Conservation (phyloP, 352 stramenopile species). For the Phytophthora fragariaefolia region DNA sequence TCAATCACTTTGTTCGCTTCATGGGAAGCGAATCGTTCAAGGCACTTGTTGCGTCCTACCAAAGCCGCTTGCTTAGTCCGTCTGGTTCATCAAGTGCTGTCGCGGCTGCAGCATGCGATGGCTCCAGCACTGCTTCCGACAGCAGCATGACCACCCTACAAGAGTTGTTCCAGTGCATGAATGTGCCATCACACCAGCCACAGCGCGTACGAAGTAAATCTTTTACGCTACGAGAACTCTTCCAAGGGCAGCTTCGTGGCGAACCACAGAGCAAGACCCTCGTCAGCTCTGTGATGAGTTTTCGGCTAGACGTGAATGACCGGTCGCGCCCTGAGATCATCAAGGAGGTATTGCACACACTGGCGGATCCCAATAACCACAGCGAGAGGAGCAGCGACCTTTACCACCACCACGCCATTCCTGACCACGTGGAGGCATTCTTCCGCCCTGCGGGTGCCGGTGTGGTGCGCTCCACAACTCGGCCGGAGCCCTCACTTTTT, state of each 20-base stretch:
- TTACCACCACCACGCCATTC: constrained; percentile 78
- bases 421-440: constrained; percentile 86
- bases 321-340: constrained; percentile 62
- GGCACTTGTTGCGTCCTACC: constrained; percentile 76
- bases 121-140: constrained; percentile 62
- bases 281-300: constrained; percentile 76
- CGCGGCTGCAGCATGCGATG: constrained; percentile 32
- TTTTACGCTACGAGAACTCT: constrained; percentile 70
- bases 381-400: constrained; percentile 64
- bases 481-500: constrained; percentile 73
- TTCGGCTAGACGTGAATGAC: constrained; percentile 68
- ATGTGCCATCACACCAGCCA: constrained; percentile 81
- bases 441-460: constrained; percentile 70
- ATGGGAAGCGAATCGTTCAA: constrained; percentile 86
- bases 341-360: constrained; percentile 74
- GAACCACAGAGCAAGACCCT: constrained; percentile 68
- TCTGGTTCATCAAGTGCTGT: constrained; percentile 43
- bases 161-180: constrained; percentile 91
- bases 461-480: constrained; percentile 63
- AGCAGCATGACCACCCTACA: constrained; percentile 85
- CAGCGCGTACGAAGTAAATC: constrained; percentile 77
- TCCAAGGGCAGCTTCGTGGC: constrained; percentile 65
- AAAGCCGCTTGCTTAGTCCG: constrained; percentile 76
- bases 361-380: constrained; percentile 52
- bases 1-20: constrained; percentile 90